phyloP scores from a whole-genome alignment of 2,329 filamentous ascomycete species.

The Exophiala lecanii-corni region DNA sequence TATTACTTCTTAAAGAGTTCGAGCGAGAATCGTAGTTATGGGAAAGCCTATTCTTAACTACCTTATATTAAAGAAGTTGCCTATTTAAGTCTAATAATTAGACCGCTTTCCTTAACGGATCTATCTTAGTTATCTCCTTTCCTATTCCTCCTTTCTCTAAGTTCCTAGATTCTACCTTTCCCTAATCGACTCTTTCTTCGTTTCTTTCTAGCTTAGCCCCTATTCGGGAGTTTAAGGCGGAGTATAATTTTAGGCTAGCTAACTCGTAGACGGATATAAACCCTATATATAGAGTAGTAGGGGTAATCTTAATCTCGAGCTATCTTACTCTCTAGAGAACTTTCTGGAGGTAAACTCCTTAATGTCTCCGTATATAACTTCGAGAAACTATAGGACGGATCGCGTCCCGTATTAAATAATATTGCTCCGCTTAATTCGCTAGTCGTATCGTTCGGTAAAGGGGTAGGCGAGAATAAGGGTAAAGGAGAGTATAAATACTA shows the following conservation, averaged over 20 bases:
- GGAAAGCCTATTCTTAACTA: too few species aligned
- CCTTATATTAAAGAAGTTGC: too few species aligned
- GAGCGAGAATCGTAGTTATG: too few species aligned
- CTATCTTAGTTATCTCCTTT: background rate
- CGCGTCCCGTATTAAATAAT: conserved; percentile 7
- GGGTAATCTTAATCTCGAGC: conserved; percentile 10
- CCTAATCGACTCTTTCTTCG: background rate
- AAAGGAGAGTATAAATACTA: background rate
- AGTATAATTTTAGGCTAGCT: conserved; percentile 12
- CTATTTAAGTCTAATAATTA: too few species aligned
- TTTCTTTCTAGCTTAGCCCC: conserved; percentile 9
- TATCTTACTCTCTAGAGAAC: conserved; percentile 8
- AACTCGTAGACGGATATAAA: conserved; percentile 8
- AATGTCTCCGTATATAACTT: conserved; percentile 11
- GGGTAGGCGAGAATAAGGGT: conserved; percentile 3
- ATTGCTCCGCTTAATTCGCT: conserved; percentile 14
- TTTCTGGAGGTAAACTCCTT: conserved; percentile 9
- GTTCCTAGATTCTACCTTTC: background rate
- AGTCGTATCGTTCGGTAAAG: conserved; percentile 9
- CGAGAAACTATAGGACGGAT: conserved; percentile 7
- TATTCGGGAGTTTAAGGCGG: conserved; percentile 10
- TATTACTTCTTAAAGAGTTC: too few species aligned
- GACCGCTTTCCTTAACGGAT: background rate
- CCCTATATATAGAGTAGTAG: conserved; percentile 4
- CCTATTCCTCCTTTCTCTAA: background rate